Base-by-base conservation (phyloP, 345 rosid species). In the Syzygium grande region DNA sequence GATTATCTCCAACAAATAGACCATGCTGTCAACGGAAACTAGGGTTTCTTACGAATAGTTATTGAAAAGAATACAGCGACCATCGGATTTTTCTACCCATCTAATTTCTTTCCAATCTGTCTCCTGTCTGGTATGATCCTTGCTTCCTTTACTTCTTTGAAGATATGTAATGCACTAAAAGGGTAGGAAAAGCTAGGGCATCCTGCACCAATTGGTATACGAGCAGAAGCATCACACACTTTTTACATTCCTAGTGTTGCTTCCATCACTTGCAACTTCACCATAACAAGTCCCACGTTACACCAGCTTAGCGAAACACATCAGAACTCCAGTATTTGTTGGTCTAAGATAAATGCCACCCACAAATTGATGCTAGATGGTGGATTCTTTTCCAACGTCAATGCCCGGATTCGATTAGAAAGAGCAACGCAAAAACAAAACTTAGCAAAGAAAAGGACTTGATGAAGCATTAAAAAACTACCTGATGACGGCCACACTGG, bases 401-500 rank as follows among this genome's bases (percentile, higher is more conserved):
- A 73, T 5, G 9, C 46, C 49, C 80, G 25, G 49, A 34, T 34
- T 56, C 46, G 10, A 9, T 34, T 34, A 10, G 80, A 34, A 9
- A 34, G 17, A 73, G 38, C 25, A 73, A 68, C 23, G 12, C 46
- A 34, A 30, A 84, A 51, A 52, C 86, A 51, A 11, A 84, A 52
- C 54, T 84, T 54, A 21, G 59, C 54, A 53, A 84, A 29, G 27
- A 84, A 84, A 43, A 1, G 46, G 63, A 87, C 54, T 41, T 52
- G 43, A 38, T 53, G 43, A 11, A 46, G 78, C 65, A 34, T 46
- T 14, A 65, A 59, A 59, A 49, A 46, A 84, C 83, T 85, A 96
- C 99, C 98, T 97, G 94, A 84, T 97, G 99, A 22, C 84, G 90
- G 85, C 99, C 99, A 89, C 99, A 97, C 7, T 92, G 97, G 85